Base-by-base conservation (phyloP, 805 yeast genomes). In the Saturnispora kantuleensis region DNA sequence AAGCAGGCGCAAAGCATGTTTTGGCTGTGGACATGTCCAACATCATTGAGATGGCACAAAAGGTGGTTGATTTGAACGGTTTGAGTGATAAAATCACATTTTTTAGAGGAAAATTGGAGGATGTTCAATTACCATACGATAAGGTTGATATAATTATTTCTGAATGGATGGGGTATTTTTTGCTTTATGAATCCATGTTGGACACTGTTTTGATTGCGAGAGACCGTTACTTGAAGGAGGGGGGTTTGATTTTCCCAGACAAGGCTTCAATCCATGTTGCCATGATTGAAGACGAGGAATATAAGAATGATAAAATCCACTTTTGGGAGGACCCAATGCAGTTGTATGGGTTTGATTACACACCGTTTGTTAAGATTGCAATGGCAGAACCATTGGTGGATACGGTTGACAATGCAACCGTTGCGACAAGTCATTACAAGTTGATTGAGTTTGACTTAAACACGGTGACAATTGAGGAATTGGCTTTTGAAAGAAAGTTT, bases 91-190 rank as follows among this genome's bases (percentile, higher is more conserved):
- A 84, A 58, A 87, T 93, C 61, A 89, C 97, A 31, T 68, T 90
- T 47, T 65, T 90, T 42, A 82, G 84, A 64, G 98, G 98, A 39
- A 93, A 93, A 60, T 73, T 93, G 65, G 99, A 93, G 68, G 98
- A 93, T 58, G 85, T 94, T 46, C 73, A 64, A 37, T 70, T 93
- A 54, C 97, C 97, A 34, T 89, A 74, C 52, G 79, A 79, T 45
- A 71, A 84, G 60, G 99, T 93, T 45, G 99, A 93, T 62, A 90
- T 93, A 55, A 93, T 93, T 53, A 81, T 93, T 49, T 81, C 93
- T 51, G 99, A 93, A 66, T 93, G 99, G 99, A 93, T 93, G 99
- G 99, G 99, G 13, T 93, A 93, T 65, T 93, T 93, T 59, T 66
- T 94, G 54, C 72, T 94, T 46, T 93, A 90, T 62, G 99, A 93